These are phyloP conservation scores for Cucumis hystrix DNA, from an alignment of 306 rosid species.

Conservation along the genomic window DNA sequence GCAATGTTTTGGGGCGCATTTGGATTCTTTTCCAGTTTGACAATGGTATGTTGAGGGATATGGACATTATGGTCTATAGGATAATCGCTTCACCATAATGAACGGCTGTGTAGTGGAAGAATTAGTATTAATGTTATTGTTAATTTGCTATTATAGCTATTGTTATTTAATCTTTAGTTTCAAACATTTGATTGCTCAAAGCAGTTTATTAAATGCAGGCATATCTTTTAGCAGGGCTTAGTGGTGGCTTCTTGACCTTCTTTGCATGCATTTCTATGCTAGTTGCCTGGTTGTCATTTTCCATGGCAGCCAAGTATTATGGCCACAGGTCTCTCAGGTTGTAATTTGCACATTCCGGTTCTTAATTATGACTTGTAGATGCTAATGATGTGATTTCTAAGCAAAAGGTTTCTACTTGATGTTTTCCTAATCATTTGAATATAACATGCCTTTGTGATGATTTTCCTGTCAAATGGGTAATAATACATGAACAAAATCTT, in stretches of 20 bases:
- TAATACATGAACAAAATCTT: not conserved
- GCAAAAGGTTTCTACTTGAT: not conserved
- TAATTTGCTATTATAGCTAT: not conserved
- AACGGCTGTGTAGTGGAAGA: not conserved
- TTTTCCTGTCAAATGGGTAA: not conserved
- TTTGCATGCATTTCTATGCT: conserved; percentile 56
- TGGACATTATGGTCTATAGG: not conserved
- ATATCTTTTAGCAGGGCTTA: conserved; percentile 70
- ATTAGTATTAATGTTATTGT: not conserved
- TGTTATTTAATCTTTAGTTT: not conserved
- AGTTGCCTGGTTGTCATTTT: conserved; percentile 57
- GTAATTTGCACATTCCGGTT: conserved; percentile 7
- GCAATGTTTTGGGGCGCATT: conserved; percentile 96
- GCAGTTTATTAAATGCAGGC: conserved; percentile 54
- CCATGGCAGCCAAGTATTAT: conserved; percentile 46
- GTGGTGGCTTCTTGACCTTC: conserved; percentile 85
- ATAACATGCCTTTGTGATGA: not conserved
- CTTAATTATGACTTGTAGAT: not conserved
- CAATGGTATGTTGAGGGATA: conserved; percentile 43
- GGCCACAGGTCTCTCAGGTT: conserved; percentile 66
- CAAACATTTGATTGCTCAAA: conserved; percentile 21
- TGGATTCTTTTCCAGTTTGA: conserved; percentile 57
- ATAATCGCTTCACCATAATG: not conserved
- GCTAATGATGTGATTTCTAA: not conserved
- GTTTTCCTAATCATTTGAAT: not conserved